Evolutionary conservation across 768 basidiomycete species (phyloP), one percentile per base, ranked within the genome.

Genomic region (Boletus fagicola): DNA sequence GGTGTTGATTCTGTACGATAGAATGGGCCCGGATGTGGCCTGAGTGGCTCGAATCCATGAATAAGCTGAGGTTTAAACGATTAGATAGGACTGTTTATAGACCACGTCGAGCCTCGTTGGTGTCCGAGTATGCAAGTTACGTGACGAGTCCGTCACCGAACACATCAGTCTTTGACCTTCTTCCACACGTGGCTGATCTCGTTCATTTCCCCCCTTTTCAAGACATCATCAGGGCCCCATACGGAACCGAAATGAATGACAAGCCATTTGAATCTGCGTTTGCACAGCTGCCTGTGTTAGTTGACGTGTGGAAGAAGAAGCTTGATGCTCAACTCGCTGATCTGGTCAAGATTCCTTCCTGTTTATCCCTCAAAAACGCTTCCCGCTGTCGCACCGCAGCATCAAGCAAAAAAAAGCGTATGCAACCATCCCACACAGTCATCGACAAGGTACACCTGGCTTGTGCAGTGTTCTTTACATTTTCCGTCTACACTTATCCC

Each of bases 191-290:
- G n/a, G 7, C 11, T 48, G 47, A 48, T 4, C n/a, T 61, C 15
- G 20, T 40, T 15, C 33, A n/a, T 8, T 39, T 60, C 20, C 30
- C 44, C 11, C 49, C 44, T 1, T 48, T 55, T 31, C 43, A 12
- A n/a, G 28, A 26, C 11, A 36, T 60, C 33, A 20, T 31, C 47
- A 33, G 3, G 30, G n/a, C 47, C 13, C 47, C 47, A n/a, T n/a
- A 48, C 0, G 47, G 47, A 20, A 15, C 47, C 20, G 5, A 48
- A 31, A 20, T 20, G 18, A 8, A 12, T 13, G 46, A 47, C 18
- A n/a, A 47, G 30, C 35, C 38, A 33, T 61, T 57, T 36, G 40
- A 40, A 31, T 26, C 56, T 18, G 51, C 51, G 7, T 53, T 60
- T 44, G 51, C 26, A 42, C 50, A 60, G 18, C 7, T 57, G 7